Evolutionary conservation across 768 basidiomycete genomes (phyloP), one percentile per base, ranked within the genome.

Genomic region (Cyathus striatus): DNA sequence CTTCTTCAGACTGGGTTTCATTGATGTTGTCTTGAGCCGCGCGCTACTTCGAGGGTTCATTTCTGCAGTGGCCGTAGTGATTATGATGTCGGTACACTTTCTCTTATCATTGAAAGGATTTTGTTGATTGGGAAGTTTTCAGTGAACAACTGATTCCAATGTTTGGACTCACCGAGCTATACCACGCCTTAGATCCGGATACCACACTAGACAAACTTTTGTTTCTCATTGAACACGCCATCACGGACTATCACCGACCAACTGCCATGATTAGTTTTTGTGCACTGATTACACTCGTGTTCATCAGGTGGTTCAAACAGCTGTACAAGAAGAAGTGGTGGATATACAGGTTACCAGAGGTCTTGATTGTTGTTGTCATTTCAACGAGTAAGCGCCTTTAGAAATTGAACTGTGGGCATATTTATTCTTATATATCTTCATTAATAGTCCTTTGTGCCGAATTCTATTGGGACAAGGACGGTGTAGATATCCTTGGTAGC

Each of bases 1-100:
- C 2, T 78, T 95, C 53, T 83, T 94, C 57, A 76, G 91, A 20
- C 70, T 97, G 7, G 92, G 93, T 2, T 95, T 95, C 63, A 79
- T 95, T 41, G 94, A 97, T 58, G 93, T 95, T 10, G 87, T 95
- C 4, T 75, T 97, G 22, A 91, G 89, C 53, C 82, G 91, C 41
- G 90, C 92, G 3, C 72, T 95, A 12, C 72, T 95, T 42, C 77
- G 89, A 22, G 93, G 93, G 2, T 94, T 95, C 57, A 78, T 95
- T 35, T 81, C 83, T 1, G 90, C 92, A 13, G 75, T 93, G 21
- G 89, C 86, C 1, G 74, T 86, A 5, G 83, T 97, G 33, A 94
- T 97, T 53, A 71, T 85, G 58, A 81, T 91, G 87, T 88, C 67
- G 20, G 25, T 24, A 12, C 38, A 21, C 13, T 6, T 26, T 38